Base-by-base conservation (phyloP, 1,139 yeast species). In the Yamadazyma spencermartinsiae region DNA sequence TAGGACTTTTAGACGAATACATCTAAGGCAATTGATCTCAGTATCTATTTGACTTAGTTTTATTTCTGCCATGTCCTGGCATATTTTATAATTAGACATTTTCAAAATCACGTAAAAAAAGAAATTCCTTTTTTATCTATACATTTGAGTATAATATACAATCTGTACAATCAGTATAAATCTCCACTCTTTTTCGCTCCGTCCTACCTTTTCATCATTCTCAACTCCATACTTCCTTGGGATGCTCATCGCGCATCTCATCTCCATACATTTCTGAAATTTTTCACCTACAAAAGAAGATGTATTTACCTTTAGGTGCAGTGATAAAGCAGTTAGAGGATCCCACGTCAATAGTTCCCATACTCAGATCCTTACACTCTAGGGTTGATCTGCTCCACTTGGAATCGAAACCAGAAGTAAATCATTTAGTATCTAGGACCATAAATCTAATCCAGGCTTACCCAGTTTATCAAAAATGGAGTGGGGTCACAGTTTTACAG, bases 341-440 rank as follows among this genome's bases (percentile, higher is more conserved):
- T 3, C 75, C 74, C 1, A 46, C 42, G 4, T 58, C 69, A 11
- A 51, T 70, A n/a, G 50, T 65, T 4, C 72, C 72, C 9, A 55
- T 68, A 10, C 51, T 68, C 16, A 39, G 55, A 3, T 44, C 69
- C 0, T 58, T 72, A 28, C 57, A 65, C 35, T 33, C 51, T 31
- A 61, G 60, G 39, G 52, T 56, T 24, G 49, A 62, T 21, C 52
- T 69, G 2, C 60, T 78, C 42, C 60, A 65, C 23, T 49, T 56
- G 27, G 63, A 75, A 29, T 55, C 77, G 27, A 77, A 78, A 50
- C 60, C 78, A 14, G 86, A 82, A 26, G 54, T 78, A 34, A 73
- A 73, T 42, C 82, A 82, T 49, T 61, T 83, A 32, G 71, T 76
- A 23, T 68, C 82, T 7, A 70, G 85, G 39, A 65, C 80, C 15